A percentile compares a stretch with the other conserved stretches of the same genome.
These are phyloP conservation scores for Dichomitus squalens DNA, from an alignment of 1,284 basidiomycete genomes.

Conservation along the genomic window DNA sequence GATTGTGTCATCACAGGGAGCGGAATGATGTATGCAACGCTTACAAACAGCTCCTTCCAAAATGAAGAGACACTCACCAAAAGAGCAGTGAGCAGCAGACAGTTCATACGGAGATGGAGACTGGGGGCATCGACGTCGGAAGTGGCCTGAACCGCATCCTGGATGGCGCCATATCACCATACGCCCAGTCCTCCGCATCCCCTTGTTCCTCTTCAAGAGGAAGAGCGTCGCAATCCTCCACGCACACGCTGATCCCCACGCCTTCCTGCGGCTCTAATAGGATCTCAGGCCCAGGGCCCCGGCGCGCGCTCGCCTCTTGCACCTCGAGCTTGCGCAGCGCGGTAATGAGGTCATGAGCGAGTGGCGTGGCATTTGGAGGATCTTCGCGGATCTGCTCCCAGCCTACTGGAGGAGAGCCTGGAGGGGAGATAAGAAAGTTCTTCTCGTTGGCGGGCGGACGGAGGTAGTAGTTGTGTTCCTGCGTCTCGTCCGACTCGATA, in stretches of 20 bases:
- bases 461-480: slow-evolving; percentile 56
- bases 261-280: slow-evolving; percentile 67
- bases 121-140: slow-evolving; percentile 50
- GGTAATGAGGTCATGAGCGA: slow-evolving; percentile 88
- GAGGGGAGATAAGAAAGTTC: slow-evolving; percentile 98
- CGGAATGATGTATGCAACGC: background rate
- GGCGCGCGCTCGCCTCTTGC: slow-evolving; percentile 40
- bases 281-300: slow-evolving; percentile 47
- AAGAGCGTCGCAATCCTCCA: slow-evolving; percentile 57
- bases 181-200: slow-evolving; percentile 55
- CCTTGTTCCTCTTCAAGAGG: slow-evolving; percentile 24
- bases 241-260: slow-evolving; percentile 74
- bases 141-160: slow-evolving; percentile 51
- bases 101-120: slow-evolving; percentile 27
- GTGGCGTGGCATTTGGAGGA: slow-evolving; percentile 84
- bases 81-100: slow-evolving; percentile 3
- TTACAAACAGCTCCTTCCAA: slow-evolving; percentile 1
- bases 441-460: slow-evolving; percentile 81
- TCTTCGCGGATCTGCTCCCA: slow-evolving; percentile 95
- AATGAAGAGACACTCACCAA: slow-evolving; percentile 23
- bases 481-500: slow-evolving; percentile 43
- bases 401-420: slow-evolving; percentile 96
- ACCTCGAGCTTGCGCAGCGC: slow-evolving; percentile 71
- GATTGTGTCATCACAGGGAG: slow-evolving; percentile 39
- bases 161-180: slow-evolving; percentile 56